Evolutionary conservation across 73 alveolate genomes (phyloP).

Genomic region (Paramecium caudatum): DNA sequence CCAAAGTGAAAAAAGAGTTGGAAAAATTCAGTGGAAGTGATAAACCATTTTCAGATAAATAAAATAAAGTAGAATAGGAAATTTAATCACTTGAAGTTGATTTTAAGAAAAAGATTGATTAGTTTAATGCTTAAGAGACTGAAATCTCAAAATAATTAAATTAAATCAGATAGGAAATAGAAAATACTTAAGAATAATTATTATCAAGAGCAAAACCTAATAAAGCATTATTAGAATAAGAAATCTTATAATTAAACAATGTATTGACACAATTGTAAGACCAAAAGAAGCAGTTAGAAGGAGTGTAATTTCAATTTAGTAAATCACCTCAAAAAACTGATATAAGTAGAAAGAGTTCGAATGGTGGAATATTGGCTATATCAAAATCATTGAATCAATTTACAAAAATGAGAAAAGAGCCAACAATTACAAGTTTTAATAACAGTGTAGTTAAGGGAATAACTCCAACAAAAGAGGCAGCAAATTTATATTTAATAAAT

Average conservation of each 20-base stretch:
- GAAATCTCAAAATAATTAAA: neutral
- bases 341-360: constrained; percentile 20
- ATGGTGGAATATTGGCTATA: constrained; percentile 46
- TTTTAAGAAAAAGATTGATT: constrained; percentile 16
- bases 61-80: constrained; percentile 27
- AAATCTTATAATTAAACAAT: constrained; percentile 41
- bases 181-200: constrained; percentile 12
- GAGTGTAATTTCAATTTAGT: neutral
- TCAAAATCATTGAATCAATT: constrained; percentile 63
- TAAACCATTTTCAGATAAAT: neutral
- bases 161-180: neutral
- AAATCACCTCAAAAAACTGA: constrained; percentile 5
- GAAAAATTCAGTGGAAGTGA: constrained; percentile 21
- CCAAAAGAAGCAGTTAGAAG: neutral
- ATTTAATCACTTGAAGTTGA: constrained; percentile 32
- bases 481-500: neutral
- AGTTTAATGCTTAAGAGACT: neutral
- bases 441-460: constrained; percentile 57
- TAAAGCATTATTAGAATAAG: constrained; percentile 62
- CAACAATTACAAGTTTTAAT: neutral
- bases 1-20: neutral
- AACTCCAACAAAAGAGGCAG: constrained; percentile 50
- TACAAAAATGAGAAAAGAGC: neutral
- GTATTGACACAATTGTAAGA: constrained; percentile 39
- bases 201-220: constrained; percentile 31